phyloP scores from a whole-genome alignment of 345 rosid species.

The Eucalyptus pumila region DNA sequence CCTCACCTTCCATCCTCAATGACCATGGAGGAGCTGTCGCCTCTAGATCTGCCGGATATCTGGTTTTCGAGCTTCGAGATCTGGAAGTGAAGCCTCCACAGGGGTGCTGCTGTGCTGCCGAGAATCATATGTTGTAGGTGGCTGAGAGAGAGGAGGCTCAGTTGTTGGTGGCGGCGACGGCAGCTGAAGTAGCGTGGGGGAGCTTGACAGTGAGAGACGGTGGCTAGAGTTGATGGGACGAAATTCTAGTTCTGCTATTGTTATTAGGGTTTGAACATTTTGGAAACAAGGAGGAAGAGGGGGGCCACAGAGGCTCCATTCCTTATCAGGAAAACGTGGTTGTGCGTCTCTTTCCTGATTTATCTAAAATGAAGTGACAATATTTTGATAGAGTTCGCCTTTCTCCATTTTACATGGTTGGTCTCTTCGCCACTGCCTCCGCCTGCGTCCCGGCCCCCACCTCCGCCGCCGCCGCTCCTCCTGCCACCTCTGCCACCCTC shows the following conservation, averaged over 20 bases:
- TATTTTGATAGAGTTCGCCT: too few species aligned
- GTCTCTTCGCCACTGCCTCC: too few species aligned
- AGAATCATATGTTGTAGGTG: rapidly evolving
- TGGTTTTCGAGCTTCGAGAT: not conserved
- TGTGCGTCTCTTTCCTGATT: too few species aligned
- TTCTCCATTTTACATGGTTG: too few species aligned
- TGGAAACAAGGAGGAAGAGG: not conserved
- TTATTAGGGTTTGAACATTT: not conserved
- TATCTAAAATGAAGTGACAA: too few species aligned
- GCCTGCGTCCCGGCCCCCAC: too few species aligned
- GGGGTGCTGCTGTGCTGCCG: not conserved
- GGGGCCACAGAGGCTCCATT: not conserved
- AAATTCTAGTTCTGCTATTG: not conserved
- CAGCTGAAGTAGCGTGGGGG: not conserved
- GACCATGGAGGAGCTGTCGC: not conserved
- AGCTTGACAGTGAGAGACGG: not conserved
- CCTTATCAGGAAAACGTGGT: too few species aligned
- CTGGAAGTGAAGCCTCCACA: not conserved
- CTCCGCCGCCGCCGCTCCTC: rapidly evolving
- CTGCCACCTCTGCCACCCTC: too few species aligned
- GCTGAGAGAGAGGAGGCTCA: not conserved
- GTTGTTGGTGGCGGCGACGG: not conserved
- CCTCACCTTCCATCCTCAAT: not conserved
- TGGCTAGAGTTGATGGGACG: not conserved
- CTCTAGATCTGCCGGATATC: not conserved